Conservation (phyloP, 805 yeast genomes). For the Torulaspora gathmanii region DNA sequence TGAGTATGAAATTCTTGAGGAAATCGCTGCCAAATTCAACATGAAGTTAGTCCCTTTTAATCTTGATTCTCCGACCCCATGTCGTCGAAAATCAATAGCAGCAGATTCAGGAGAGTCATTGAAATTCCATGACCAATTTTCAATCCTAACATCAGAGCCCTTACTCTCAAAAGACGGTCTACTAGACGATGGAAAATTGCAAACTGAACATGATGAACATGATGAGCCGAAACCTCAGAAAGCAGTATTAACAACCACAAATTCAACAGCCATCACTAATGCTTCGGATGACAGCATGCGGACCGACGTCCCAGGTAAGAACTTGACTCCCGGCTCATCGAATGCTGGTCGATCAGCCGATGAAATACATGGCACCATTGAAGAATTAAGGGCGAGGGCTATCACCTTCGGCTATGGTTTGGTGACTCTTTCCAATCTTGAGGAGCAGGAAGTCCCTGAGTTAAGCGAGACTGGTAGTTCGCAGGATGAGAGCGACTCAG, state of each 20-base stretch:
- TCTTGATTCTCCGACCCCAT: conserved; percentile 6
- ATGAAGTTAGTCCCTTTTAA: conserved; percentile 34
- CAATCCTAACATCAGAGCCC: conserved; percentile 23
- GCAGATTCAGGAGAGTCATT: conserved; percentile 19
- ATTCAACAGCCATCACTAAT: background rate
- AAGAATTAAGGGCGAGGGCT: conserved; percentile 13
- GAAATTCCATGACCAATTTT: conserved; percentile 11
- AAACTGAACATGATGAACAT: background rate
- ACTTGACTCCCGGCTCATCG: background rate
- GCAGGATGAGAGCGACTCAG: conserved; percentile 4
- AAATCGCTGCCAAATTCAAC: conserved; percentile 36
- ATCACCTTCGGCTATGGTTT: conserved; percentile 15
- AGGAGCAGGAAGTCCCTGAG: conserved; percentile 2
- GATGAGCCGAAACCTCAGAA: background rate
- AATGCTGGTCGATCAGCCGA: background rate
- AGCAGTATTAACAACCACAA: background rate
- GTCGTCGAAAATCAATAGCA: background rate
- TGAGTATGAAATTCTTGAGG: conserved; percentile 33
- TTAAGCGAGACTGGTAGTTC: background rate
- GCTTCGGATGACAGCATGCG: background rate
- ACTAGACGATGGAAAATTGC: conserved; percentile 27
- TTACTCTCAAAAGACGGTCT: conserved; percentile 28
- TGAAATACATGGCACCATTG: background rate
- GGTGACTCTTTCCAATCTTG: conserved; percentile 9
- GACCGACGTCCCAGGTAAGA: background rate